Percentiles rank a stretch among this genome's conserved stretches.
These are phyloP conservation scores for Phlebiopsis flavidoalba DNA, from an alignment of 768 basidiomycete species.

Conservation along the genomic window DNA sequence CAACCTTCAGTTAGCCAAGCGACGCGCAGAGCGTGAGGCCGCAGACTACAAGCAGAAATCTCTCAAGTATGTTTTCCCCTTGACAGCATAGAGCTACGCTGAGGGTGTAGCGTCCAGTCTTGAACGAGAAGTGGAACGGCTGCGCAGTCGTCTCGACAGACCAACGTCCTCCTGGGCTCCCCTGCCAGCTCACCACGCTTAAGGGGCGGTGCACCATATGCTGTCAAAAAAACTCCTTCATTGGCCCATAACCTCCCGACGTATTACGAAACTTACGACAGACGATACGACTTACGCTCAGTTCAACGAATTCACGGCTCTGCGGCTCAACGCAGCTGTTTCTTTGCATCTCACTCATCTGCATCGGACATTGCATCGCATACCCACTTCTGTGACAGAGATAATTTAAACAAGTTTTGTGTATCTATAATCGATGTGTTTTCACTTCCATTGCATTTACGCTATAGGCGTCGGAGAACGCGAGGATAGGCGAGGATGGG, in stretches of 20 bases:
- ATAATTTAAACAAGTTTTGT: background rate
- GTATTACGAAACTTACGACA: conserved; percentile 1
- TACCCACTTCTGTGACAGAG: background rate
- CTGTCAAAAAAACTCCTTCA: too few relatives aligned
- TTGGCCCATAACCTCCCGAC: too few relatives aligned
- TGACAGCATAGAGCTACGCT: background rate
- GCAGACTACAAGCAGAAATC: conserved; percentile 68
- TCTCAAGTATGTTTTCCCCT: conserved; percentile 44
- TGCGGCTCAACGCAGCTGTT: background rate
- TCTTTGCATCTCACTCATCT: background rate
- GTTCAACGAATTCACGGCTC: background rate
- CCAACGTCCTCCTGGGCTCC: conserved; percentile 35
- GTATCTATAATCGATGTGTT: background rate
- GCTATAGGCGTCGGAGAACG: background rate
- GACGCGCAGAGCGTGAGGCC: conserved; percentile 73
- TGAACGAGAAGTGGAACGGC: conserved; percentile 64
- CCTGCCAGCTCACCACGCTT: conserved; percentile 31
- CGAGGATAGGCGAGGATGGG: too few relatives aligned
- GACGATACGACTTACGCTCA: background rate
- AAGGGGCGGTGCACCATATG: conserved; percentile 15
- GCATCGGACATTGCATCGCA: background rate
- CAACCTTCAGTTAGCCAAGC: conserved; percentile 63
- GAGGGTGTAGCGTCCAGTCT: conserved; percentile 31
- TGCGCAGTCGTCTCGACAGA: conserved; percentile 59
- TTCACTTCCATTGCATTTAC: background rate